phyloP scores from a whole-genome alignment of 2,329 filamentous ascomycete genomes.

The Sphaceloma murrayae region DNA sequence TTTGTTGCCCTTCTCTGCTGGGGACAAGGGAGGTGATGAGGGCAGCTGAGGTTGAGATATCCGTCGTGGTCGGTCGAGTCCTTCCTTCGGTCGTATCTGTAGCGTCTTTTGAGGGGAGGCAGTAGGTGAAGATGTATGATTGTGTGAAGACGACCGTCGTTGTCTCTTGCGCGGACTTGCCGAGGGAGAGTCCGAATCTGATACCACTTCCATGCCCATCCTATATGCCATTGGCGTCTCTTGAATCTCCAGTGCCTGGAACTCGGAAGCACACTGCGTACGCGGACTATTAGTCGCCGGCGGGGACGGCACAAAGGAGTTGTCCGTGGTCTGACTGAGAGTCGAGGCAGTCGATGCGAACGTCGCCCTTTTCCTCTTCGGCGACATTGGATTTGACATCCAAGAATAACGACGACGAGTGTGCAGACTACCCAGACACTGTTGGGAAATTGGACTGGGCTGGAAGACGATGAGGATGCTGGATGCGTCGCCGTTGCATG shows the following conservation, averaged over 20 bases:
- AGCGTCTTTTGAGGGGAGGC: conserved; percentile 8
- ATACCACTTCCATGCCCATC: not conserved
- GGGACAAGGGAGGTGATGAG: conserved; percentile 11
- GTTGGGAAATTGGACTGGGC: too few relatives aligned
- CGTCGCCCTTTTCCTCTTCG: conserved; percentile 5
- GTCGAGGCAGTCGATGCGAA: not conserved
- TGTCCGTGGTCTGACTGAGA: not conserved
- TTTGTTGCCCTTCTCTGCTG: not conserved
- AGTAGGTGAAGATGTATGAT: not conserved
- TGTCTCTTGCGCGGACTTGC: conserved; percentile 7
- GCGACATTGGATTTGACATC: not conserved
- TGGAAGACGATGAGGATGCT: too few relatives aligned
- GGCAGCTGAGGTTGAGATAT: not conserved
- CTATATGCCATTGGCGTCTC: conserved; percentile 3
- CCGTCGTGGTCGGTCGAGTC: not conserved
- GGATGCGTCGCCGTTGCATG: too few relatives aligned
- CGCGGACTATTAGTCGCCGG: conserved; percentile 12
- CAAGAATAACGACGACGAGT: not conserved
- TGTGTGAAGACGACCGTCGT: not conserved
- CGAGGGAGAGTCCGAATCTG: conserved; percentile 4
- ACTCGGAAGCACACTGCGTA: conserved; percentile 1
- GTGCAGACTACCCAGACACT: not conserved
- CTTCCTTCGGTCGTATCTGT: conserved; percentile 1
- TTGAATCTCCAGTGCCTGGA: conserved; percentile 11
- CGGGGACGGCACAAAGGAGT: conserved; percentile 9